Base-by-base conservation (phyloP, 1,284 basidiomycete species). In the Cryptococcus sp. region DNA sequence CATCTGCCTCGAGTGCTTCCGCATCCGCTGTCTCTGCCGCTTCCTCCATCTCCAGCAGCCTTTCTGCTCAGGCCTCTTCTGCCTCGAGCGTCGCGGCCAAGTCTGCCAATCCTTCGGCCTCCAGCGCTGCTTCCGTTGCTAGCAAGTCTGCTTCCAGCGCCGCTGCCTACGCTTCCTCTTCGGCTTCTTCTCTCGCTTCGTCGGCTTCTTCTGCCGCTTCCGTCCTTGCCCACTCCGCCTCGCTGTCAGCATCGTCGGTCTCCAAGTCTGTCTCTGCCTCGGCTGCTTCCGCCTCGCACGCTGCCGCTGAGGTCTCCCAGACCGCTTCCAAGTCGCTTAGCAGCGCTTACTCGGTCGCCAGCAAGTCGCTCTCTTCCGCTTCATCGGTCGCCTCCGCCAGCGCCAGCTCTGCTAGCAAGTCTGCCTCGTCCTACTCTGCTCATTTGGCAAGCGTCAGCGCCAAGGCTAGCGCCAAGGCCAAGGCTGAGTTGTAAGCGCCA, bases 281-380 rank as follows among this genome's bases (percentile, higher is more conserved):
- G 8, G 73, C 70, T 42, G 59, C 67, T 25, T 67, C 69, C 10
- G 74, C 72, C 27, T 65, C 68, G 16, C 67, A 72, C 23, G 66
- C 62, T 20, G 64, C 68, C 35, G 59, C 78, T 0, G 70, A 78
- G 25, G 70, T 68, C 19, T 66, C 69, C 13, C 62, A 63, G 13
- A 57, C 62, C 16, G 60, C 62, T 31, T 61, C 61, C 15, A 67
- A 60, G 20, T 67, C 64, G 5, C 50, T 70, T 44, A 61, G 61
- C 48, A 60, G 56, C 31, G 64, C 75, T 25, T 75, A 59, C 23
- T 78, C 82, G 11, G 83, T 82, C 11, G 85, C 86, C 19, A 65
- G 60, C 62, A 75, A 73, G 64, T 69, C 68, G 5, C 66, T 66
- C 22, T 60, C 57, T 47, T 66, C 64, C 27, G 68, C 68, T 27